Evolutionary conservation across 495 filamentous ascomycete species (phyloP).

Genomic region (Tuber microsphaerosporum): DNA sequence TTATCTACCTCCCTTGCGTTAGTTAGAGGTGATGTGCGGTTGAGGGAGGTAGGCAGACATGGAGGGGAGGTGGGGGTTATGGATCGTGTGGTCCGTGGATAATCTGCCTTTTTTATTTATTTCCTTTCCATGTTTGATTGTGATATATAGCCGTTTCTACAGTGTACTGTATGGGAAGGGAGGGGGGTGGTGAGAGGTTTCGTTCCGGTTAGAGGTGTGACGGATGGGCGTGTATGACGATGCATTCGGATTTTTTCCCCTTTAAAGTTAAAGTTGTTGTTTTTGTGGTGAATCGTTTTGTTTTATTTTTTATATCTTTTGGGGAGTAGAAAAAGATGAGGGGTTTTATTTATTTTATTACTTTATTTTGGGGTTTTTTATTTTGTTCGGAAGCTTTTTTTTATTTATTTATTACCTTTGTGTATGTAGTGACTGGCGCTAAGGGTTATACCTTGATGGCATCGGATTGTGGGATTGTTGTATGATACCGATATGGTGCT

Average conservation of each 20-base stretch:
- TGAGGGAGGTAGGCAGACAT: neutral
- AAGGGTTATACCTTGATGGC: neutral
- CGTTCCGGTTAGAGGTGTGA: neutral
- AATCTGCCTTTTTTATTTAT: neutral
- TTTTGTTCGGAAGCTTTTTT: neutral
- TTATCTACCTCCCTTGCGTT: neutral
- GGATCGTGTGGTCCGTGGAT: neutral
- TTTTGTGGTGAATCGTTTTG: neutral
- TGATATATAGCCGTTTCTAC: slow-evolving; percentile 2
- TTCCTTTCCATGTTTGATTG: neutral
- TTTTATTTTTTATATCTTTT: neutral
- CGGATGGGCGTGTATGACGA: neutral
- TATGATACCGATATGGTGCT: slow-evolving; percentile 13
- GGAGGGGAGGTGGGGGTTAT: neutral
- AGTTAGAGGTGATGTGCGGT: neutral
- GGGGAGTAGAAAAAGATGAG: neutral
- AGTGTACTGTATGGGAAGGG: neutral
- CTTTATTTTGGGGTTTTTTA: neutral
- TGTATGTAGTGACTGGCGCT: slow-evolving; percentile 1
- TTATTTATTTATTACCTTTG: neutral
- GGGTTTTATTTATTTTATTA: neutral
- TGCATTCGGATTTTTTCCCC: neutral
- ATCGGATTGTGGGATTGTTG: neutral
- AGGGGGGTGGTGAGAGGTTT: neutral
- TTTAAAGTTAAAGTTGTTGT: neutral